These are phyloP conservation scores for Eutrema heterophyllum DNA, from an alignment of 345 rosid species.

Conservation along the genomic window DNA sequence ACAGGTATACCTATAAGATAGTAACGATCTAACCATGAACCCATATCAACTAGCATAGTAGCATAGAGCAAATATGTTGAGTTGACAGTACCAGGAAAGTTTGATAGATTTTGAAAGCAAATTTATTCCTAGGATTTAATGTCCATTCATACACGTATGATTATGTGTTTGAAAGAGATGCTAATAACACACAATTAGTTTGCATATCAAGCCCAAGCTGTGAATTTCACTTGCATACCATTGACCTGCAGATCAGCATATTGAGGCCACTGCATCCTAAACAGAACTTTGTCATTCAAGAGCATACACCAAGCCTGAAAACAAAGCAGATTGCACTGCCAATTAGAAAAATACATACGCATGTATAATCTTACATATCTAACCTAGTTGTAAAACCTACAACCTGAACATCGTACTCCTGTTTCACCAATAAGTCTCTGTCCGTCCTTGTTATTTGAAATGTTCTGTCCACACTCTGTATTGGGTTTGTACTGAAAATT, in stretches of 20 bases:
- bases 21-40: background rate
- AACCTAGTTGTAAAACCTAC: background rate
- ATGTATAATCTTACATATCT: background rate
- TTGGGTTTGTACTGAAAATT: conserved; percentile 57
- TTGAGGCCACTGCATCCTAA: conserved; percentile 99
- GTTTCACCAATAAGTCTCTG: conserved; percentile 61
- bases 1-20: conserved; percentile 49
- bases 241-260: conserved; percentile 85
- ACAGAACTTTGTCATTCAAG: conserved; percentile 92
- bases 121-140: background rate
- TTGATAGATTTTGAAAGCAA: background rate
- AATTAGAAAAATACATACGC: conserved; percentile 3
- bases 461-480: conserved; percentile 62
- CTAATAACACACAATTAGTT: background rate
- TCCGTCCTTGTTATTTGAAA: conserved; percentile 67
- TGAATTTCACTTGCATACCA: conserved; percentile 47
- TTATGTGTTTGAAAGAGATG: background rate
- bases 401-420: conserved; percentile 81
- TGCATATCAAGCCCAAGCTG: background rate
- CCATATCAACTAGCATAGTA: conserved; percentile 5
- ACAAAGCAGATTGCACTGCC: conserved; percentile 8
- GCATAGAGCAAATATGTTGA: background rate
- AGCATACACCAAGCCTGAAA: conserved; percentile 98
- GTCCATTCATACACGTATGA: background rate
- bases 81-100: background rate